Evolutionary conservation across 768 basidiomycete genomes (phyloP), one percentile per base, ranked within the genome.

Genomic region (Calocybe gangraenosa): DNA sequence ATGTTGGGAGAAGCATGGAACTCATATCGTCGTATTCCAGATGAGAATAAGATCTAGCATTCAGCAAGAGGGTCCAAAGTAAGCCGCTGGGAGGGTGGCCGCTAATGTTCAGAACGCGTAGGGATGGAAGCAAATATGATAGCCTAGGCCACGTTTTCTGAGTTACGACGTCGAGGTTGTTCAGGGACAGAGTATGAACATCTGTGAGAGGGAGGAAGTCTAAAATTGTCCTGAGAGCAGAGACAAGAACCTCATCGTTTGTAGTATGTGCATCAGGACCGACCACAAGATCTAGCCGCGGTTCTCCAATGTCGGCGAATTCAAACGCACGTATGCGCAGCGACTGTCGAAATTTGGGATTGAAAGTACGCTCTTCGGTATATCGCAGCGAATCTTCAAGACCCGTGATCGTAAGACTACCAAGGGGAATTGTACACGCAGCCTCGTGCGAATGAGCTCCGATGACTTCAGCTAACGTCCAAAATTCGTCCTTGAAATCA

Each of bases 41-140:
- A 46, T 61, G 58, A 7, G 55, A 55, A 25, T 62, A 58, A 6
- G 63, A 52, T 20, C 62, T 49, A 14, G 67, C 67, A 46, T 70
- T 66, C 38, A 70, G 47, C 0, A 72, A 57, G 15, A 72, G 56
- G 25, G 68, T 63, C 70, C 69, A 72, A 3, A 61, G 55, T 13
- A 72, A 49, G 7, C 70, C 70, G 7, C 62, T 70, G 5, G 70
- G 69, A n/a, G 65, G 58, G 36, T 62, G 48, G 0, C 70, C 70
- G 17, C 55, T 55, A 19, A 70, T 60, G 44, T 69, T 65, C 7
- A 72, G 48, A 20, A 68, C 58, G 7, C 65, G 63, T 22, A 72
- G 58, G 11, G 58, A 61, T 2, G 61, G 54, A 7, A 70, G 53
- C 4, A 44, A 44, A 19, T 54, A 46, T 10, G 70, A 58, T 18